These are phyloP conservation scores for Camelina sativa DNA, from an alignment of 345 rosid species.

Conservation along the genomic window DNA sequence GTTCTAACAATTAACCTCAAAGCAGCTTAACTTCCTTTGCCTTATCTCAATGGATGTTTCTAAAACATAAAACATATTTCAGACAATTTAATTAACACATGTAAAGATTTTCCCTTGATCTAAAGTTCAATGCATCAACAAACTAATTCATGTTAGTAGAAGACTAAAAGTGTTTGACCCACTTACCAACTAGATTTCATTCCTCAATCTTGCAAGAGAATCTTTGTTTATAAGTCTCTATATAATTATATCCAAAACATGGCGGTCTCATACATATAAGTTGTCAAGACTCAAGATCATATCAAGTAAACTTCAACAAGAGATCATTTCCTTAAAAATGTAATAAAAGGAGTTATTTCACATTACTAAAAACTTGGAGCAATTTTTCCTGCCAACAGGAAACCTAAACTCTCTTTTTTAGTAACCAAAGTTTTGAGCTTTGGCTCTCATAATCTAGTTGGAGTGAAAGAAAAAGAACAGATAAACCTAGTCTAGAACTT, in stretches of 20 bases:
- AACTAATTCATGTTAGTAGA: neutral
- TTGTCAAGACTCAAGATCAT: neutral
- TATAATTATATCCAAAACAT: slow-evolving; percentile 61
- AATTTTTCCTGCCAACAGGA: neutral
- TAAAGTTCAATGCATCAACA: neutral
- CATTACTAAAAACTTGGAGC: neutral
- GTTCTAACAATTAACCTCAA: neutral
- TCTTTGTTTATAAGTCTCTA: slow-evolving; percentile 57
- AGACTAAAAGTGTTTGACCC: neutral
- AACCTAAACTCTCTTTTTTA: neutral
- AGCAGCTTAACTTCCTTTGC: slow-evolving; percentile 11
- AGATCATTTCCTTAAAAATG: neutral
- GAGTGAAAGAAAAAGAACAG: neutral
- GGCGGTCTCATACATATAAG: neutral
- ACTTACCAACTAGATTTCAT: slow-evolving; percentile 72
- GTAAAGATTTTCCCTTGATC: neutral
- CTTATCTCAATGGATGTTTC: slow-evolving; percentile 10
- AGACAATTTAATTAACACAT: neutral
- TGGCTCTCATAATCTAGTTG: too few relatives aligned
- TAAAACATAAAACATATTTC: neutral
- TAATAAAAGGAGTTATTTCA: neutral
- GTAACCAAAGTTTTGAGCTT: neutral
- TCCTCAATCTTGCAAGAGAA: slow-evolving; percentile 68
- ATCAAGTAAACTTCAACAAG: neutral
- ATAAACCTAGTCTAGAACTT: neutral